phyloP scores from a whole-genome alignment of 2,329 filamentous ascomycete species.

The Aspergillus bombycis region DNA sequence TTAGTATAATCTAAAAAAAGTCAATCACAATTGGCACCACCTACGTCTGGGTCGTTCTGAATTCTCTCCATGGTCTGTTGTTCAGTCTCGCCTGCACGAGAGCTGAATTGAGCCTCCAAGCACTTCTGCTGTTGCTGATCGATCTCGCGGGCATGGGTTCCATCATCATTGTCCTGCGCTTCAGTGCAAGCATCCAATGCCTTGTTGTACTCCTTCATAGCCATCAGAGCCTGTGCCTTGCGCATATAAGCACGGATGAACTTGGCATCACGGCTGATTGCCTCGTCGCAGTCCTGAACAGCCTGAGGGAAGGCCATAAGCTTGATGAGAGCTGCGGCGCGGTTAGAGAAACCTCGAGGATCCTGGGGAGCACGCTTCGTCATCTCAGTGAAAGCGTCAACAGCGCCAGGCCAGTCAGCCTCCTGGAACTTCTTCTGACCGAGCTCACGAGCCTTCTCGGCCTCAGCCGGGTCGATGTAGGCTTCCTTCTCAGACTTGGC shows the following conservation, averaged over 20 bases:
- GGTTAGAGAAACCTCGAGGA: constrained; percentile 94
- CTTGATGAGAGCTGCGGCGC: constrained; percentile 95
- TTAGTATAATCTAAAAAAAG: constrained; percentile 26
- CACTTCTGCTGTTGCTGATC: constrained; percentile 94
- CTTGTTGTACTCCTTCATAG: constrained; percentile 98
- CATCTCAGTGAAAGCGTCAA: constrained; percentile 95
- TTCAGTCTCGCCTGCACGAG: constrained; percentile 92
- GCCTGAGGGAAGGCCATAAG: constrained; percentile 93
- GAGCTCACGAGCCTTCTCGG: constrained; percentile 91
- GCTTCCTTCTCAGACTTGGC: constrained; percentile 72
- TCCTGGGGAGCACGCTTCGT: constrained; percentile 92
- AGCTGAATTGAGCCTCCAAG: constrained; percentile 82
- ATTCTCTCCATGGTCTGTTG: constrained; percentile 92
- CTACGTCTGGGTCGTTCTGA: constrained; percentile 85
- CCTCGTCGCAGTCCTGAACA: constrained; percentile 86
- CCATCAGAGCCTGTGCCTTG: constrained; percentile 92
- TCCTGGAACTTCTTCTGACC: constrained; percentile 98
- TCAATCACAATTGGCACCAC: constrained; percentile 29
- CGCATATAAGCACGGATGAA: constrained; percentile 97
- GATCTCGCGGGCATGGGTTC: constrained; percentile 87
- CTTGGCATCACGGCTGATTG: constrained; percentile 85
- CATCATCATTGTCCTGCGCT: constrained; percentile 75
- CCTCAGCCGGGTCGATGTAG: constrained; percentile 88
- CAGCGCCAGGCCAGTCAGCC: constrained; percentile 89
- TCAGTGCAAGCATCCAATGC: constrained; percentile 87